Evolutionary conservation across 208 protist genomes (phyloP).

Genomic region (Crithidia mellificae): DNA sequence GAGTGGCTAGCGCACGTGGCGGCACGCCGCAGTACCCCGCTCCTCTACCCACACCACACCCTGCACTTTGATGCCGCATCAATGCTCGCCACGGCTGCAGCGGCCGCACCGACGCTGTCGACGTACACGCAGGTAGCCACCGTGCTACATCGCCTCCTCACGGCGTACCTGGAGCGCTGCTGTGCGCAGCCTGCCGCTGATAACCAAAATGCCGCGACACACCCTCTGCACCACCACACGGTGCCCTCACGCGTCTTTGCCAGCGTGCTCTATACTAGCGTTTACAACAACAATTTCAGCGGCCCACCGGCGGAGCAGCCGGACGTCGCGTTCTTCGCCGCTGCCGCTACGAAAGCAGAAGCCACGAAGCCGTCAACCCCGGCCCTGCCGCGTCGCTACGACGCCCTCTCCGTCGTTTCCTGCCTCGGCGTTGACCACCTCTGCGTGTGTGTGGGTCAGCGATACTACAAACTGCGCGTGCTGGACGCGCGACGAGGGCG

Average conservation of each 20-base stretch:
- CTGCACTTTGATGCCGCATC: slow-evolving; percentile 9
- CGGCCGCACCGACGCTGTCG: not conserved
- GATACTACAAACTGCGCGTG: slow-evolving; percentile 74
- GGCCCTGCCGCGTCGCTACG: slow-evolving; percentile 19
- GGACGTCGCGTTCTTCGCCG: slow-evolving; percentile 30
- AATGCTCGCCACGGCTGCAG: not conserved
- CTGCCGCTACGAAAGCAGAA: not conserved
- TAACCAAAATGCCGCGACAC: no score
- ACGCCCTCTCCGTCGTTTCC: slow-evolving; percentile 23
- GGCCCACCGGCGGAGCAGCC: slow-evolving; percentile 30
- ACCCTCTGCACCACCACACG: no score
- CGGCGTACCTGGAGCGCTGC: slow-evolving; percentile 24
- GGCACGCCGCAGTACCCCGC: slow-evolving; percentile 15
- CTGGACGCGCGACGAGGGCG: slow-evolving; percentile 39
- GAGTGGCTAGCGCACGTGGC: slow-evolving; percentile 38
- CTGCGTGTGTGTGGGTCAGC: slow-evolving; percentile 69
- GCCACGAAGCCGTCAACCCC: not conserved
- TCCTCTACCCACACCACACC: slow-evolving; percentile 49
- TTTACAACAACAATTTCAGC: slow-evolving; percentile 34
- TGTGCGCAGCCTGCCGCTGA: slow-evolving; percentile 12
- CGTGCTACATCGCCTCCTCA: slow-evolving; percentile 18
- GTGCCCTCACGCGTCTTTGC: slow-evolving; percentile 25
- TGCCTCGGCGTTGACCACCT: slow-evolving; percentile 47
- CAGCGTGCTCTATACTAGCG: slow-evolving; percentile 20
- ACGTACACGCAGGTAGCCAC: slow-evolving; percentile 10